Conservation (phyloP, 2,329 filamentous ascomycete species). For the Sporothrix pseudoabietina region DNA sequence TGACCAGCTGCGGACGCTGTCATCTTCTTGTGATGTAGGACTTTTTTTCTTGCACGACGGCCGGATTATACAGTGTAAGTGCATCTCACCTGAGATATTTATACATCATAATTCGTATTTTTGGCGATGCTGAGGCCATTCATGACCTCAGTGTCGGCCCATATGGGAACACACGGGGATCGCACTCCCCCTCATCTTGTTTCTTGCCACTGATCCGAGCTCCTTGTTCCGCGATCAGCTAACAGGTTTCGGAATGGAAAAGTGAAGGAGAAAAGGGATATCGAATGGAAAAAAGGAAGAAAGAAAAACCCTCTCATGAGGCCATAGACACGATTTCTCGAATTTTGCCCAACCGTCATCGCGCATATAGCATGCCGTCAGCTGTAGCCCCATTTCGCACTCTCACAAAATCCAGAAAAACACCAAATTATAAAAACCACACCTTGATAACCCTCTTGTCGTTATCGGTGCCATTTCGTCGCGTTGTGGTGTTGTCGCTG, state of each 20-base stretch:
- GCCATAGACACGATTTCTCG: background rate
- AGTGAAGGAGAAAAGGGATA: background rate
- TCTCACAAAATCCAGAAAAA: background rate
- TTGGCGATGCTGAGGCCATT: background rate
- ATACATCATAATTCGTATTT: background rate
- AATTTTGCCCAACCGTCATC: conserved; percentile 18
- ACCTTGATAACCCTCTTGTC: background rate
- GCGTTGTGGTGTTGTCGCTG: background rate
- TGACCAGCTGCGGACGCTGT: conserved; percentile 4
- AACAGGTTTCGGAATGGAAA: background rate
- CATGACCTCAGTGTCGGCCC: background rate
- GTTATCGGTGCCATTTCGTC: background rate
- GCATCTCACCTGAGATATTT: background rate
- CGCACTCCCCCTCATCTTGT: background rate
- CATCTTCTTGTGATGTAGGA: background rate
- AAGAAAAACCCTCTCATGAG: background rate
- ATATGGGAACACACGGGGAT: conserved; percentile 4
- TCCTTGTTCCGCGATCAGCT: background rate
- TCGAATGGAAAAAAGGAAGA: background rate
- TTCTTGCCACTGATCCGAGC: background rate
- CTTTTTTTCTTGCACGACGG: background rate
- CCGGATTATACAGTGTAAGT: background rate
- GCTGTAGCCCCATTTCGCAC: background rate
- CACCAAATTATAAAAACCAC: background rate
- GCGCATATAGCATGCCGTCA: background rate